Evolutionary conservation across 192 early-diverging fungal species (phyloP).

Genomic region (Coemansia sp.): DNA sequence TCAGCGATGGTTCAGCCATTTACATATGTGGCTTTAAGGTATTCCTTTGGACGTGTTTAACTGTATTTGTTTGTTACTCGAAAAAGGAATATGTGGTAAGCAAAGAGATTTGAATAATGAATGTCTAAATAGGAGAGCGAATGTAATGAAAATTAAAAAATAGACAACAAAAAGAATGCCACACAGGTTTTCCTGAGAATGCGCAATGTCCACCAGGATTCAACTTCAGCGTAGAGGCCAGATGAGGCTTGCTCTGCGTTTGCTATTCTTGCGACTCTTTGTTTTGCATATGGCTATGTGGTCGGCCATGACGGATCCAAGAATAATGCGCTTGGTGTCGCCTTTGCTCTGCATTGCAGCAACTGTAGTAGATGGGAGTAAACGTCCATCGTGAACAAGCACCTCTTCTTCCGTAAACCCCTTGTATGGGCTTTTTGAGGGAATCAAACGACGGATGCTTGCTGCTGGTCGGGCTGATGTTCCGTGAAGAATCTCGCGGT

Average conservation of each 20-base stretch:
- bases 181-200: background rate
- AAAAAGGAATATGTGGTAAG: background rate
- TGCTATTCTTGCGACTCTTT: background rate
- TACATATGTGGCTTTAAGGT: no score
- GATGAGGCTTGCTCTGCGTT: background rate
- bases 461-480: slow-evolving; percentile 39
- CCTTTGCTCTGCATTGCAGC: slow-evolving; percentile 33
- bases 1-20: no score
- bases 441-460: slow-evolving; percentile 32
- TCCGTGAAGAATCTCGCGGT: slow-evolving; percentile 39
- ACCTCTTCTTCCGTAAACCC: slow-evolving; percentile 39
- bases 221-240: background rate
- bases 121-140: no score
- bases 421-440: slow-evolving; percentile 6
- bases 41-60: no score
- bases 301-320: slow-evolving; percentile 51
- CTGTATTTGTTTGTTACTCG: no score
- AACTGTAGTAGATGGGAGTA: slow-evolving; percentile 45
- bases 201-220: background rate
- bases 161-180: background rate
- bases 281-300: slow-evolving; percentile 44
- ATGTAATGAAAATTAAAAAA: background rate
- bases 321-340: slow-evolving; percentile 26
- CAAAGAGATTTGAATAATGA: background rate
- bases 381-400: slow-evolving; percentile 28